Evolutionary conservation across 768 basidiomycete genomes (phyloP), one percentile per base, ranked within the genome.

Genomic region (Coprinellus micaceus): DNA sequence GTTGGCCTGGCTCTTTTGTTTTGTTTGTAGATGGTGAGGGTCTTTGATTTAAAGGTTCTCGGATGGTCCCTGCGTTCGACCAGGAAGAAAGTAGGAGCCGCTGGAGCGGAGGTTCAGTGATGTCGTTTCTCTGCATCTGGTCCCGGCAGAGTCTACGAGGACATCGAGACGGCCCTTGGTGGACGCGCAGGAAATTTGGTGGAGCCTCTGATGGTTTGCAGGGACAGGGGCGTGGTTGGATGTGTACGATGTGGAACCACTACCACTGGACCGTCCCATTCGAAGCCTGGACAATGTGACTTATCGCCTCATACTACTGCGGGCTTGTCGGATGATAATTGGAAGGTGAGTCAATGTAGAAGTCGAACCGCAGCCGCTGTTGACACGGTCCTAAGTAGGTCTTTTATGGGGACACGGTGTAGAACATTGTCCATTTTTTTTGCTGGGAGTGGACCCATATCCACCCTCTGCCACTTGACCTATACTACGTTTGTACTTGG

Each of bases 1-100:
- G n/a, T n/a, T n/a, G n/a, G n/a, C n/a, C n/a, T n/a, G n/a, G n/a
- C n/a, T n/a, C n/a, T n/a, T n/a, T n/a, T n/a, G n/a, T n/a, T n/a
- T n/a, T n/a, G n/a, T 44, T 49, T 24, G 17, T 58, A 83, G 80
- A 81, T 85, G 57, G 85, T 80, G 4, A 78, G 78, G 58, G 80
- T 76, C 2, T 86, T 87, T 60, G 71, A 75, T 22, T 81, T 87
- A 81, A 74, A 70, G 48, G 79, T 86, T 12, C 67, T 82, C 39
- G 85, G 74, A 1, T 88, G 86, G 86, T 84, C 82, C 1, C 83
- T 83, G 0, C 72, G 86, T 65, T 67, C 88, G n/a, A 87, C 83
- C 0, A 83, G 82, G 13, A 13, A 33, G 33, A 33, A 33, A 33
- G 33, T 13, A 12, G 71, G 72, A 4, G 69, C 62, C 10, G 82